phyloP scores from a whole-genome alignment of 73 alveolate species.

The Stentor roeselii region DNA sequence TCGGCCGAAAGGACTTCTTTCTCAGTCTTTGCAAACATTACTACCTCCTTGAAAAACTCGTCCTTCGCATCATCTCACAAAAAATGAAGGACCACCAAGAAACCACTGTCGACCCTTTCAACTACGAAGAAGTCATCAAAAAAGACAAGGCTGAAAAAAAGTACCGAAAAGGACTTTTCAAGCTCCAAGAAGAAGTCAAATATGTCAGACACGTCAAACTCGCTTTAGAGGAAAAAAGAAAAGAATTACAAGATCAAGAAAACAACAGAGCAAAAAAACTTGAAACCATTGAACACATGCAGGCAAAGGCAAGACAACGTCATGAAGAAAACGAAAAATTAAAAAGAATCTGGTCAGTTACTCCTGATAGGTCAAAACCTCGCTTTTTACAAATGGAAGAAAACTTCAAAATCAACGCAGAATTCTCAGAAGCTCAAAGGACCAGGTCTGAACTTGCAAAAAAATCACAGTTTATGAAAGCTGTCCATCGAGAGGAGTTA shows the following conservation, averaged over 20 bases:
- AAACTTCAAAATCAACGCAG: background rate
- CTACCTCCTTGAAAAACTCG: background rate
- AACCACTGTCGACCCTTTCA: background rate
- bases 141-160: background rate
- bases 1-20: no score
- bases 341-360: background rate
- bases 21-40: no score
- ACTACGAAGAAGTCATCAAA: background rate
- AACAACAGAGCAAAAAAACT: background rate
- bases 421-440: background rate
- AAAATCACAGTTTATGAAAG: background rate
- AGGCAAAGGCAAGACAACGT: background rate
- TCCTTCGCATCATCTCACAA: background rate
- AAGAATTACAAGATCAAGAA: background rate
- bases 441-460: background rate
- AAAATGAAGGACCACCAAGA: background rate
- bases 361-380: background rate
- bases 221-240: background rate
- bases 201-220: background rate
- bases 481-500: background rate
- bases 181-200: background rate
- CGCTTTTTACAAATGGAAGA: background rate
- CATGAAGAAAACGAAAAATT: background rate
- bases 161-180: background rate
- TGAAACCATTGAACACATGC: background rate